Percentiles rank a stretch among this genome's conserved stretches.
phyloP scores from a whole-genome alignment of 495 filamentous ascomycete species.

The Pyrenula massariospora region DNA sequence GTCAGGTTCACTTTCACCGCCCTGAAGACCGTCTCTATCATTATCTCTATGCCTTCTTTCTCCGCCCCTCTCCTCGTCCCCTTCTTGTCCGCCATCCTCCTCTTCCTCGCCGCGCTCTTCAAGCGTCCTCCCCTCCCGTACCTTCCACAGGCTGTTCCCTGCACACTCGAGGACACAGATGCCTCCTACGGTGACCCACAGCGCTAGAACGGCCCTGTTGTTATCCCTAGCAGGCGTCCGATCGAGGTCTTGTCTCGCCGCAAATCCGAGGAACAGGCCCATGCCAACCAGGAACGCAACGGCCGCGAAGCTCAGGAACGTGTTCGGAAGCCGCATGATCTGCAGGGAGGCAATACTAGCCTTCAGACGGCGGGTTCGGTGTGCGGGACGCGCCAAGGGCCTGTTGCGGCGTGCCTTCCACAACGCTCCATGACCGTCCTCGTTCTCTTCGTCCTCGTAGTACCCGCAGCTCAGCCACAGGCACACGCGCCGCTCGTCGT shows the following conservation, averaged over 20 bases:
- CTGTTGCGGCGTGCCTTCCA: background rate
- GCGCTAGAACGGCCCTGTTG: background rate
- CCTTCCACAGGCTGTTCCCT: background rate
- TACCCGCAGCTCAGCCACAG: background rate
- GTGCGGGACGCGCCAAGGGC: too few relatives aligned
- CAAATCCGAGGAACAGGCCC: background rate
- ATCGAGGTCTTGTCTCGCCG: background rate
- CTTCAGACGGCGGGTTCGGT: background rate
- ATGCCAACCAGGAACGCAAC: background rate
- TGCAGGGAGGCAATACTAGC: background rate
- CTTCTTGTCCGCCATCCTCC: background rate
- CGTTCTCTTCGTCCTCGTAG: background rate
- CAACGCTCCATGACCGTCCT: background rate
- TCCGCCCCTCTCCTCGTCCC: background rate
- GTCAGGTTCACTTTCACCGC: background rate
- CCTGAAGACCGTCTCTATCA: background rate
- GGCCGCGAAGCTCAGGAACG: background rate
- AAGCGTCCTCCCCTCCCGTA: background rate
- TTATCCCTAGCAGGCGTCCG: background rate
- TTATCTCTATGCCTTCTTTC: background rate
- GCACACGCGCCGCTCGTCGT: background rate
- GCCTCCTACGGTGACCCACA: background rate
- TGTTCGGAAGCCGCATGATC: background rate
- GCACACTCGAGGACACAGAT: background rate
- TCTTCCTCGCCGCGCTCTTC: background rate